A percentile compares a stretch with the other conserved stretches of the same genome.
Evolutionary conservation across 176 grass and related monocot genomes (phyloP).

Genomic region (Luzula sylvatica): DNA sequence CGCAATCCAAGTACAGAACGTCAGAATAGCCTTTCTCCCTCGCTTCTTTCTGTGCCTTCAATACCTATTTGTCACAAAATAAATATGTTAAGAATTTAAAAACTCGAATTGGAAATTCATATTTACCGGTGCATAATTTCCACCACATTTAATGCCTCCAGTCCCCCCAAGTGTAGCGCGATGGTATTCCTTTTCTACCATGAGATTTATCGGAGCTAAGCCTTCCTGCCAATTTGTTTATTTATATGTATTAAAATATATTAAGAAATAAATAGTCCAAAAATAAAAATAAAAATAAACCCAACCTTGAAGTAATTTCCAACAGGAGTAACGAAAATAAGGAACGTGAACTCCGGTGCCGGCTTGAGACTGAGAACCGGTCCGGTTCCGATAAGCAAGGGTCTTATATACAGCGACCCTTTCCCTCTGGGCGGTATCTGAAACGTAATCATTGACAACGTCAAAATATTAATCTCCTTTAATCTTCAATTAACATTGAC

Average conservation of each 20-base stretch:
- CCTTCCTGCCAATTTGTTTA: conserved; percentile 52
- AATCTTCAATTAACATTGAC: too few relatives aligned
- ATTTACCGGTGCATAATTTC: conserved; percentile 97
- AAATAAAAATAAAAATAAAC: background rate
- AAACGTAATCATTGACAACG: conserved; percentile 25
- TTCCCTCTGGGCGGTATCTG: conserved; percentile 88
- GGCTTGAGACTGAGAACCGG: conserved; percentile 85
- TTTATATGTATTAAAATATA: too few relatives aligned
- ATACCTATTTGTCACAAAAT: conserved; percentile 49
- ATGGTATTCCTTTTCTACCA: conserved; percentile 83
- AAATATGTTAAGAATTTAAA: too few relatives aligned
- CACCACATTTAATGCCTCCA: conserved; percentile 81
- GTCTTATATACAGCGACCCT: conserved; percentile 90
- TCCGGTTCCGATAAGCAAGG: conserved; percentile 79
- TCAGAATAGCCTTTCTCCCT: conserved; percentile 98
- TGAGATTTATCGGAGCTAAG: conserved; percentile 85
- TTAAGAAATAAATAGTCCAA: too few relatives aligned
- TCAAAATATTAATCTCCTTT: too few relatives aligned
- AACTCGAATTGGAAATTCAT: background rate
- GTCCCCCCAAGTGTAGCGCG: conserved; percentile 86
- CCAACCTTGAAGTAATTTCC: conserved; percentile 99
- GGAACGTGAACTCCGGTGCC: conserved; percentile 81
- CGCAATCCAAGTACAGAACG: conserved; percentile 92
- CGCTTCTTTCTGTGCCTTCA: conserved; percentile 90
- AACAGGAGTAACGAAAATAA: conserved; percentile 95